Evolutionary conservation across 306 rosid species (phyloP), one percentile per base, ranked within the genome.

Genomic region (Trichosanthes cucumerina): DNA sequence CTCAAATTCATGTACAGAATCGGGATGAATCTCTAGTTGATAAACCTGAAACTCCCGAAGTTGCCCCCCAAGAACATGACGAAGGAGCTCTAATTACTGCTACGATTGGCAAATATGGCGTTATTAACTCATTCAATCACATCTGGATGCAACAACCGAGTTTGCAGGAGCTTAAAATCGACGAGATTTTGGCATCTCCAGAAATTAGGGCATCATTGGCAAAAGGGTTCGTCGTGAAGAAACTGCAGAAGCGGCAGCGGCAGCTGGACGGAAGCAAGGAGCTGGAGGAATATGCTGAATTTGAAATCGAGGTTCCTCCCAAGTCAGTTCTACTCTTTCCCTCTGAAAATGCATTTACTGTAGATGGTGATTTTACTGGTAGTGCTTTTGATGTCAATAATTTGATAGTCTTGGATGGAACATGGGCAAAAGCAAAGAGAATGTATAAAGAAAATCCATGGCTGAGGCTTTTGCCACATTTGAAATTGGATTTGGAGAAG

Each of bases 361-460:
- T 80, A 23, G 59, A 76, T 31, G 83, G 84, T 23, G 80, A 83
- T 16, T 78, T 88, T 15, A 79, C 84, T 76, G 85, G 73, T 64
- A 69, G 77, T 80, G 85, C 84, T 76, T 76, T 83, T 28, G 68
- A 85, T 80, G 90, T 93, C 74, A 88, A 81, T 86, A 87, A 90
- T 79, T 79, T 91, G 91, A 90, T 91, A 70, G 93, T 93, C 46
- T 77, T 89, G 64, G 97, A 93, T 84, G 96, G 97, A 75, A 93
- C 97, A 58, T 91, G 98, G 98, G 86, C 98, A 7, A 93, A 93
- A 88, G 98, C 98, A 28, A 93, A 78, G 78, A 89, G 97, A 80
- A 82, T 94, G 78, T 90, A 94, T 75, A 78, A 83, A 31, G 97
- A 94, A 73, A 94, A 92, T 79, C 94, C 94, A 63, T 94, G 96